Percentiles rank a stretch among this genome's conserved stretches.
These are phyloP conservation scores for Saussurea involucrata DNA, from an alignment of 129 eudicot genomes.

Conservation along the genomic window DNA sequence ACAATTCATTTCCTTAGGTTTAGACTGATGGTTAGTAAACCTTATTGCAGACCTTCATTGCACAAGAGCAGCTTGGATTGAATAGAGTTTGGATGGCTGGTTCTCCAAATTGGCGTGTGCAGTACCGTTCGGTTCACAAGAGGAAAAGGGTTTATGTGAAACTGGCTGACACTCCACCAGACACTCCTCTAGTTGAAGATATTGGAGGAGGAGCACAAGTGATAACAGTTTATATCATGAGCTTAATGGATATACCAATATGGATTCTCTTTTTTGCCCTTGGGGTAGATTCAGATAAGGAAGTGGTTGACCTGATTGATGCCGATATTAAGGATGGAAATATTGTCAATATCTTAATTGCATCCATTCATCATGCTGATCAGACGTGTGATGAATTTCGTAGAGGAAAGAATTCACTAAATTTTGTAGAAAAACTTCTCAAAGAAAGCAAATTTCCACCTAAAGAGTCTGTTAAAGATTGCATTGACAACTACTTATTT, in stretches of 20 bases:
- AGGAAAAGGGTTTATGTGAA: constrained; percentile 56
- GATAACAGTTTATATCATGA: constrained; percentile 45
- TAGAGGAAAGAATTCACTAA: constrained; percentile 31
- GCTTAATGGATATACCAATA: constrained; percentile 34
- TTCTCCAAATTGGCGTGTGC: constrained; percentile 43
- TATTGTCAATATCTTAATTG: constrained; percentile 46
- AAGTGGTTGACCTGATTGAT: constrained; percentile 61
- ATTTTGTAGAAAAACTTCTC: constrained; percentile 32
- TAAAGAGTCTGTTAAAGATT: constrained; percentile 53
- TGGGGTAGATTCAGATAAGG: constrained; percentile 31
- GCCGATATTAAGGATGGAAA: constrained; percentile 40
- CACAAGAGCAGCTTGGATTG: constrained; percentile 83
- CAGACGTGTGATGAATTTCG: constrained; percentile 45
- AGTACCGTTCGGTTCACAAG: constrained; percentile 39
- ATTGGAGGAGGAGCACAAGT: constrained; percentile 51
- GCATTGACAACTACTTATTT: constrained; percentile 44
- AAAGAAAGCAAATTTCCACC: constrained; percentile 67
- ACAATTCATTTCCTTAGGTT: background rate
- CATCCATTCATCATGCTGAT: constrained; percentile 67
- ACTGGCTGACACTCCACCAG: constrained; percentile 34
- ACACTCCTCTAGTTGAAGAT: constrained; percentile 34
- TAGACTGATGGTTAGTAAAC: background rate
- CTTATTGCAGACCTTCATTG: constrained; percentile 68
- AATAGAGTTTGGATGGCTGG: constrained; percentile 47
- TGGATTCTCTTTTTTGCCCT: constrained; percentile 40